Evolutionary conservation across 2,329 filamentous ascomycete genomes (phyloP).

Genomic region (Verticillium longisporum): DNA sequence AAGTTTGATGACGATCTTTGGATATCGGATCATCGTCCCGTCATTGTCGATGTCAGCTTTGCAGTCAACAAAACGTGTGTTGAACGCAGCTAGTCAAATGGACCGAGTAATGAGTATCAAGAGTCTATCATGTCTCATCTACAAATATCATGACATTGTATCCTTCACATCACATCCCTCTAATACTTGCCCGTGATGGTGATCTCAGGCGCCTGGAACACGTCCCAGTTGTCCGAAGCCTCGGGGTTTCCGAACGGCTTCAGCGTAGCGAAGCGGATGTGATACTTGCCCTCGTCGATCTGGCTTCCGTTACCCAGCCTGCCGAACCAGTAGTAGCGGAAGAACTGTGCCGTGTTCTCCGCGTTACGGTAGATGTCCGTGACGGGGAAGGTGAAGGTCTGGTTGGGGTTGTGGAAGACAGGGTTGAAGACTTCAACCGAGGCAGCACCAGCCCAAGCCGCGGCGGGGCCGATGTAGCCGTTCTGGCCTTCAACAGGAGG

Average conservation of each 20-base stretch:
- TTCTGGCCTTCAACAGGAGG: constrained; percentile 29
- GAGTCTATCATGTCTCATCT: not conserved
- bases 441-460: constrained; percentile 15
- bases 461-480: constrained; percentile 33
- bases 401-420: constrained; percentile 15
- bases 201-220: constrained; percentile 27
- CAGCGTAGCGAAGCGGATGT: constrained; percentile 32
- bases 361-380: constrained; percentile 14
- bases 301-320: constrained; percentile 34
- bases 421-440: constrained; percentile 13
- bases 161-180: not conserved
- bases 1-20: constrained; percentile 19
- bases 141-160: not conserved
- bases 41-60: constrained; percentile 20
- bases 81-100: not conserved
- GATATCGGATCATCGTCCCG: constrained; percentile 24
- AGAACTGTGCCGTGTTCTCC: constrained; percentile 1
- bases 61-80: not conserved
- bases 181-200: constrained; percentile 17
- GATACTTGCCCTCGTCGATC: constrained; percentile 31
- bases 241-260: constrained; percentile 32
- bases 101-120: not conserved
- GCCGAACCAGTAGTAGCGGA: constrained; percentile 32
- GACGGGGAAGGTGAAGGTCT: constrained; percentile 17
- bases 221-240: constrained; percentile 33